Percentiles rank a stretch among this genome's conserved stretches.
phyloP scores from a whole-genome alignment of 2,329 filamentous ascomycete species.

The Xylaria multiplex region DNA sequence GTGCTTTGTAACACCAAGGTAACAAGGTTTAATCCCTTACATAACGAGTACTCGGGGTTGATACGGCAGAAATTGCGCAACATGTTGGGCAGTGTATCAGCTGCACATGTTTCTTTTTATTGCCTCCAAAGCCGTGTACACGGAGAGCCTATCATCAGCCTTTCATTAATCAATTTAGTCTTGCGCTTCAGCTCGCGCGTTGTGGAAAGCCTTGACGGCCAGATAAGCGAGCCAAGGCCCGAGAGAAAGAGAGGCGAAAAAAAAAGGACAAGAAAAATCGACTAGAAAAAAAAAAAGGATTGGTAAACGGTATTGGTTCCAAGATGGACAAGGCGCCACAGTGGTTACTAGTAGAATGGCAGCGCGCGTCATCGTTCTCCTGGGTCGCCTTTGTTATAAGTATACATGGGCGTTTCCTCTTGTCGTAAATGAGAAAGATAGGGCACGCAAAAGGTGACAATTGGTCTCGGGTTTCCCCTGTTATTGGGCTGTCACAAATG shows the following conservation, averaged over 20 bases:
- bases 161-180: background rate
- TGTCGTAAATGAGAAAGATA: background rate
- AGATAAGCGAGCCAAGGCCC: slow-evolving; percentile 1
- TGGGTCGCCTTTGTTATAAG: background rate
- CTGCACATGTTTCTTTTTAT: slow-evolving; percentile 23
- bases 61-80: slow-evolving; percentile 20
- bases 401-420: no score
- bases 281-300: background rate
- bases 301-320: background rate
- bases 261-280: background rate
- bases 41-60: slow-evolving; percentile 6
- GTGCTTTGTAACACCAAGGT: background rate
- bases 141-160: background rate
- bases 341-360: background rate
- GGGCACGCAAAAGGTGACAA: background rate
- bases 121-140: slow-evolving; percentile 16
- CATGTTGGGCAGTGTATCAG: slow-evolving; percentile 1
- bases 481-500: slow-evolving; percentile 9
- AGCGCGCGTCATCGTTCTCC: background rate
- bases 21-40: slow-evolving; percentile 18
- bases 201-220: slow-evolving; percentile 2
- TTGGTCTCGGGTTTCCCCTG: background rate
- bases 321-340: background rate
- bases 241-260: no score
- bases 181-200: slow-evolving; percentile 1